Base-by-base conservation (phyloP, 2,329 filamentous ascomycete species). In the Talaromyces marneffei region DNA sequence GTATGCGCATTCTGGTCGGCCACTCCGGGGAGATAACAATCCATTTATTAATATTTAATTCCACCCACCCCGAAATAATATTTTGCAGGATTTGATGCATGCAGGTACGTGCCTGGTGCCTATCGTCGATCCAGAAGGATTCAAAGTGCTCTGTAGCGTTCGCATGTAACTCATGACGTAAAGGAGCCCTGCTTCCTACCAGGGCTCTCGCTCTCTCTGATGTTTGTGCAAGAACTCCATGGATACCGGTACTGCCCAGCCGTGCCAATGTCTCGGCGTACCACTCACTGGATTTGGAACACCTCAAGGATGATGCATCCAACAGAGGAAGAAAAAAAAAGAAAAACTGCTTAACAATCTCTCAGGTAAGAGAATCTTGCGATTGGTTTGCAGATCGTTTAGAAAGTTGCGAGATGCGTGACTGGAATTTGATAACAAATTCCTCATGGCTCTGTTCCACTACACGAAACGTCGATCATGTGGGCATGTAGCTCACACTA, bases 261-360 rank as follows among this genome's bases (percentile, higher is more conserved):
- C 40, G 18, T 60, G 58, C 58, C 58, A 60, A 60, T 55, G 33
- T 44, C 46, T 29, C 55, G 63, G 53, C 68, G 65, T 27, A 64
- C 37, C 46, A 39, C 57, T 37, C n/a, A n/a, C n/a, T 33, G 20
- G 5, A 37, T 31, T 33, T 29, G 16, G 25, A n/a, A 10, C 14
- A 40, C 20, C 42, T 46, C 42, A 12, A 16, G 12, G 20, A 16
- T 5, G 10, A 25, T 46, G 20, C 6, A 46, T 25, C 5, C 14
- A n/a, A 18, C n/a, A 42, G 39, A 20, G n/a, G 10, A 7, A 4
- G 23, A 9, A 48, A 10, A 29, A 48, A 16, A 29, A 7, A 8
- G 10, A 37, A 5, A 37, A 1, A 16, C 23, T 52, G 27, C 18
- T 6, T 52, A 14, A 16, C 29, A 20, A 33, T 33, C 12, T n/a